These are phyloP conservation scores for Cornus florida DNA, from an alignment of 148 eudicot species.

Conservation along the genomic window DNA sequence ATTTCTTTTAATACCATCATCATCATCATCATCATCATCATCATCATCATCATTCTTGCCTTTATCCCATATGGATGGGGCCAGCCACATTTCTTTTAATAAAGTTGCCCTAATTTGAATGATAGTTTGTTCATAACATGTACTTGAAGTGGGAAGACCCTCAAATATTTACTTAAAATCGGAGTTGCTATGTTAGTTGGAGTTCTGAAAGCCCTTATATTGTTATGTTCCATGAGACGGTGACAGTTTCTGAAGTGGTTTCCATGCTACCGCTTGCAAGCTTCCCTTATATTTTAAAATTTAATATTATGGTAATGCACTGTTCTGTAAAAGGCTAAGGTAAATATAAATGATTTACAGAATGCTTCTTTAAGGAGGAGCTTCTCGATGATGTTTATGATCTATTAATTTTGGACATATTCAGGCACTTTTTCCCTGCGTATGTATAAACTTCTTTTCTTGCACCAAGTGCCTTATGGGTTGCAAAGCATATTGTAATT, in stretches of 20 bases:
- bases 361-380: neutral
- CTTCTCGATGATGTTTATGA: neutral
- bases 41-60: no score
- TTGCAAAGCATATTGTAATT: neutral
- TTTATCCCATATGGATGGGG: no score
- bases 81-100: neutral
- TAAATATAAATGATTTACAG: neutral
- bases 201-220: neutral
- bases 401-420: neutral
- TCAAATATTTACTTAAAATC: slow-evolving; percentile 1
- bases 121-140: neutral
- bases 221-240: neutral
- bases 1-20: neutral
- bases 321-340: neutral
- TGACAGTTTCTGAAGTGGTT: neutral
- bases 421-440: neutral
- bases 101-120: neutral
- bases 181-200: neutral
- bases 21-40: no score
- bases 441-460: neutral
- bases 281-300: neutral
- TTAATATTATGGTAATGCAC: neutral
- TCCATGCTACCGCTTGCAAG: neutral
- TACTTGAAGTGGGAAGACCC: neutral
- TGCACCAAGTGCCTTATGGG: neutral